These are phyloP conservation scores for Pseudonitzschia pungens DNA, from an alignment of 108 stramenopile species.

Conservation along the genomic window DNA sequence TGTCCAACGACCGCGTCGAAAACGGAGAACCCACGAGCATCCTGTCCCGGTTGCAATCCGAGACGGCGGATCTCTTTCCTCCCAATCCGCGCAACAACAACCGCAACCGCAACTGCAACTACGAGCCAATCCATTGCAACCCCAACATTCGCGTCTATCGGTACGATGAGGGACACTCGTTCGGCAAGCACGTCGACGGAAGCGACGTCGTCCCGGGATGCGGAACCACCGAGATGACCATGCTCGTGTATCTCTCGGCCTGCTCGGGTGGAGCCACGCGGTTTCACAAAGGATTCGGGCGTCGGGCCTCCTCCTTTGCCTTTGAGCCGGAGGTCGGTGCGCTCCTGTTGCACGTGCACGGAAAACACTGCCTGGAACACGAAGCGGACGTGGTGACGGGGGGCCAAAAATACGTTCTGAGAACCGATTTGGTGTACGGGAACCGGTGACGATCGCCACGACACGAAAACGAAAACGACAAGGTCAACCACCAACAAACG, in stretches of 20 bases:
- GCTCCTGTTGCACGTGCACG: constrained; percentile 84
- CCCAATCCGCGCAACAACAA: constrained; percentile 7
- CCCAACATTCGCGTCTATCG: constrained; percentile 86
- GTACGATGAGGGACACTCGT: constrained; percentile 76
- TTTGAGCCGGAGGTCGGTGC: constrained; percentile 69
- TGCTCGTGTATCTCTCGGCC: constrained; percentile 79
- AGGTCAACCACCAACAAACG: no score
- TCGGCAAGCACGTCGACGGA: constrained; percentile 88
- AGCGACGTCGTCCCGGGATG: constrained; percentile 38
- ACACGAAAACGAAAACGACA: no score
- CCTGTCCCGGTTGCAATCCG: constrained; percentile 29
- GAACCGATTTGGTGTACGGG: constrained; percentile 62
- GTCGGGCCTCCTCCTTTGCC: constrained; percentile 38
- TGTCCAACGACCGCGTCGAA: background rate
- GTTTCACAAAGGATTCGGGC: constrained; percentile 53
- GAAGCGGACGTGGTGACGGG: constrained; percentile 80
- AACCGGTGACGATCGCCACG: background rate
- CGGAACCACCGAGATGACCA: constrained; percentile 72
- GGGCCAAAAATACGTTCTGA: constrained; percentile 85
- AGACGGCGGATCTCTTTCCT: constrained; percentile 27
- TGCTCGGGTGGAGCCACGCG: constrained; percentile 73
- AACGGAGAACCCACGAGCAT: background rate
- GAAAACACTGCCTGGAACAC: constrained; percentile 79
- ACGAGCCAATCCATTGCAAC: constrained; percentile 72
- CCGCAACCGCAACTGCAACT: background rate